These are phyloP conservation scores for Berkeleyomyces basicola DNA, from an alignment of 2,329 filamentous ascomycete genomes.

Conservation along the genomic window DNA sequence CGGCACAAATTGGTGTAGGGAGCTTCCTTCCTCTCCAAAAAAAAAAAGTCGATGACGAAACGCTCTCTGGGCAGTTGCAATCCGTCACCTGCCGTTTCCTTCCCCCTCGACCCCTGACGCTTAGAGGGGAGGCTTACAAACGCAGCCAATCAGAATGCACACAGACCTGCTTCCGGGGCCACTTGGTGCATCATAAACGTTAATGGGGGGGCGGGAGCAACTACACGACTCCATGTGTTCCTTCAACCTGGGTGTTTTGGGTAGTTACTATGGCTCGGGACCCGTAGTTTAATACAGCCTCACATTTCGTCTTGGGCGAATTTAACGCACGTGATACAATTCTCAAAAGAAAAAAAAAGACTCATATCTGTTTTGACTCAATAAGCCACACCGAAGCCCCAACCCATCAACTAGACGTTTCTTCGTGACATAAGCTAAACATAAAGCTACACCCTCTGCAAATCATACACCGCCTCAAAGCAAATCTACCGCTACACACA, in stretches of 20 bases:
- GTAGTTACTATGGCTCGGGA: no score
- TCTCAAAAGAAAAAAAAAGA: not conserved
- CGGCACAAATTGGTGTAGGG: not conserved
- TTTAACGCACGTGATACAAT: not conserved
- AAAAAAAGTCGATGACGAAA: slow-evolving; percentile 1
- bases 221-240: not conserved
- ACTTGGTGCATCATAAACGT: not conserved
- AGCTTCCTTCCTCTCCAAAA: not conserved
- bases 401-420: not conserved
- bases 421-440: not conserved
- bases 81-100: no score
- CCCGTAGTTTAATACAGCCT: not conserved
- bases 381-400: not conserved
- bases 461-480: not conserved
- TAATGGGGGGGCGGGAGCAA: not conserved
- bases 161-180: not conserved
- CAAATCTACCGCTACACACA: not conserved
- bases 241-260: no score
- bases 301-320: not conserved
- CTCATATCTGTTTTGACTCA: not conserved
- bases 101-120: no score
- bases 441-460: not conserved
- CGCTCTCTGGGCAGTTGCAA: not conserved
- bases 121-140: not conserved
- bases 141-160: not conserved